phyloP scores from a whole-genome alignment of 2,329 filamentous ascomycete genomes.

The Phyllosticta paracitricarpa region DNA sequence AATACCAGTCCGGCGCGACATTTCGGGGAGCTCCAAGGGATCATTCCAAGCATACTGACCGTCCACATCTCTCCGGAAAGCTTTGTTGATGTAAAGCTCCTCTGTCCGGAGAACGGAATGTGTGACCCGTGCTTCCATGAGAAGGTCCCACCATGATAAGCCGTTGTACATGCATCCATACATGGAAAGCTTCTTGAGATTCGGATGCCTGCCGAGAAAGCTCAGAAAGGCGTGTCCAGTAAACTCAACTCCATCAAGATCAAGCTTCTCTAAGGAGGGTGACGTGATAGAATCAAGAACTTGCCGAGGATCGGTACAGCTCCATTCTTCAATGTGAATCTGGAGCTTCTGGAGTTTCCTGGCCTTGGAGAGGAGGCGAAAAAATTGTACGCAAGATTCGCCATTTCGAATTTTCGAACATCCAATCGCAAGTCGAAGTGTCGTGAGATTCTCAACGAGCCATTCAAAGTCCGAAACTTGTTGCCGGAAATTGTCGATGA shows the following conservation, averaged over 20 bases:
- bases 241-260: neutral
- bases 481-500: neutral
- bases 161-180: neutral
- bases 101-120: neutral
- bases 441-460: neutral
- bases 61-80: neutral
- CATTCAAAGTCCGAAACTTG: neutral
- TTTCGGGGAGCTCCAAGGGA: neutral
- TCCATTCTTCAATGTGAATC: neutral
- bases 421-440: neutral
- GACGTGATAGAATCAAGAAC: neutral
- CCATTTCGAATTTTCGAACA: neutral
- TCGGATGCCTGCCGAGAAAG: neutral
- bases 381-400: neutral
- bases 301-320: neutral
- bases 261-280: neutral
- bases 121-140: neutral
- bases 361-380: neutral
- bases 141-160: neutral
- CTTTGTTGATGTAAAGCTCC: neutral
- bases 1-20: neutral
- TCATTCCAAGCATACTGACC: neutral
- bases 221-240: neutral
- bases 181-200: neutral
- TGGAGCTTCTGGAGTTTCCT: neutral